A percentile compares a stretch with the other conserved stretches of the same genome.
Conservation (phyloP, 164 flowering plant genomes). For the Vitis vinifera region ASM3070453v1 NC_081810.1:542501-543000, state of each 20-base stretch:
- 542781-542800: constrained; percentile 95
- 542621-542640: constrained; percentile 75
- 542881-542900: constrained; percentile 84
- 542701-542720: constrained; percentile 90
- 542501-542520: constrained; percentile 24
- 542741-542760: constrained; percentile 98
- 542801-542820: constrained; percentile 98
- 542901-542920: constrained; percentile 76
- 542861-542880: constrained; percentile 93
- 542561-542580: constrained; percentile 75
- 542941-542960: constrained; percentile 75
- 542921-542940: constrained; percentile 81
- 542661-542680: constrained; percentile 74
- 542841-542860: constrained; percentile 96
- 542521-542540: neutral
- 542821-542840: constrained; percentile 93
- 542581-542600: constrained; percentile 63
- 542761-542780: constrained; percentile 92
- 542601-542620: constrained; percentile 48
- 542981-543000: constrained; percentile 73
- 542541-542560: constrained; percentile 55
- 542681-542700: constrained; percentile 68
- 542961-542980: constrained; percentile 80
- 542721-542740: constrained; percentile 76
- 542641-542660: constrained; percentile 79